Base-by-base conservation (phyloP, 106 monocot species). In the Triglochin maritima region DNA sequence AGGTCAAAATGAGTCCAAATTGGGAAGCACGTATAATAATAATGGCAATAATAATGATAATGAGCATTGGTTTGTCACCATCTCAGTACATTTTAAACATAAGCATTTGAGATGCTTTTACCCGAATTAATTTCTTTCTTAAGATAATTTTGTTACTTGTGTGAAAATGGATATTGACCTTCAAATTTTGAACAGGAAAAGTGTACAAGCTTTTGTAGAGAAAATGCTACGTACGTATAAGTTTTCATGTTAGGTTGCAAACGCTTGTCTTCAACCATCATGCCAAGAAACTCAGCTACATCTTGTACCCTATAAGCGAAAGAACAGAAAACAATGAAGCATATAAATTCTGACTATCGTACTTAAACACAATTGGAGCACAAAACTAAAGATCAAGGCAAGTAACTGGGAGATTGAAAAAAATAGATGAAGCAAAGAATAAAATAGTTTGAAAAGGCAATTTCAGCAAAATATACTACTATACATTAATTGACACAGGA, bases 221-320 rank as follows among this genome's bases (percentile, higher is more conserved):
- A 64, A 60, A 15, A n/a, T 62, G 62, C 44, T 76, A 50, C 93
- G 84, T 84, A 96, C 95, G 87, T 87, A 79, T 96, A 86, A 62
- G 95, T 96, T 70, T 84, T 96, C 61, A 81, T 72, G 78, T 96
- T 90, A 47, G 95, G 95, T 65, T 96, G 95, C 65, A 96, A 47
- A 49, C 90, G 87, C 69, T 86, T 87, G 79, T 85, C 87, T 79
- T 96, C 95, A 72, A 96, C 81, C 95, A 96, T 96, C 95, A 96
- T 90, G 68, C 95, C 95, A 65, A 96, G 83, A 58, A 96, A 64
- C 75, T 96, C 90, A 47, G 81, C 87, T 17, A 96, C 87, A 82
- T 96, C 95, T 56, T 83, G 90, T 15, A 87, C 81, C 79, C 95
- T 96, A 73, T 43, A 72, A 6, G 53, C 29, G 17, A 53, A 57